Conservation (phyloP, 345 rosid species). For the Aurinia saxatilis region DNA sequence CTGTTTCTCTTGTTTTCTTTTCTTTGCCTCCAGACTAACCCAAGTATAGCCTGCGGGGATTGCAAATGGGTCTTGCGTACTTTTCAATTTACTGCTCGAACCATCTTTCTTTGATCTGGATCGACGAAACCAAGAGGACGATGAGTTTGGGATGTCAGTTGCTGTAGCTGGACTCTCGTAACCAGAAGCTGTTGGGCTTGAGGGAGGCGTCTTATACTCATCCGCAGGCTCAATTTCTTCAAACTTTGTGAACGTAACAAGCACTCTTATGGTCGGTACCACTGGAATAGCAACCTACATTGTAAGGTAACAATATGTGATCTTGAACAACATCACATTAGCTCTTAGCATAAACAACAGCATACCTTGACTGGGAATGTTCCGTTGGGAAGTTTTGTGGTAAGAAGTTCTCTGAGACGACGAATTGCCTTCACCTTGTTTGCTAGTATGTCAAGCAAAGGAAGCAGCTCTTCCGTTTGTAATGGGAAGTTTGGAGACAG, state of each 20-base stretch:
- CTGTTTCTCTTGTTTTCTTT: constrained; percentile 75
- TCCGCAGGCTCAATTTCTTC: constrained; percentile 79
- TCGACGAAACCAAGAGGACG: constrained; percentile 94
- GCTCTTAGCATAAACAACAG: background rate
- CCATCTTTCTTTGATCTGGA: constrained; percentile 38
- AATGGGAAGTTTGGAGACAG: constrained; percentile 79
- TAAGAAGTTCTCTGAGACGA: constrained; percentile 86
- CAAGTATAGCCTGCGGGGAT: constrained; percentile 73
- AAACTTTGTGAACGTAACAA: constrained; percentile 86
- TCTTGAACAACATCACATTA: background rate
- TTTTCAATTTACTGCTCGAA: constrained; percentile 50
- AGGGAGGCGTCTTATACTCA: constrained; percentile 86
- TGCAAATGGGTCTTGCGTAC: constrained; percentile 65
- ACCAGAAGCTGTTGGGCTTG: constrained; percentile 62
- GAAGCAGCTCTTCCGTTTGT: constrained; percentile 90
- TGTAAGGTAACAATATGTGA: background rate
- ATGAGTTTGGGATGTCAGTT: constrained; percentile 39
- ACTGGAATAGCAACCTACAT: constrained; percentile 94
- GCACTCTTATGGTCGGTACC: constrained; percentile 83
- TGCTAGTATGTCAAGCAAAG: constrained; percentile 95
- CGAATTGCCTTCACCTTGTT: constrained; percentile 98
- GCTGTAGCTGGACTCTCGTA: constrained; percentile 54
- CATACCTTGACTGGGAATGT: constrained; percentile 95
- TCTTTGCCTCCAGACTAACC: constrained; percentile 81
- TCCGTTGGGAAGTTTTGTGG: constrained; percentile 89